A percentile compares a stretch with the other conserved stretches of the same genome.
phyloP scores from a whole-genome alignment of 2,329 filamentous ascomycete species.

The Ophiostoma sp. region DNA sequence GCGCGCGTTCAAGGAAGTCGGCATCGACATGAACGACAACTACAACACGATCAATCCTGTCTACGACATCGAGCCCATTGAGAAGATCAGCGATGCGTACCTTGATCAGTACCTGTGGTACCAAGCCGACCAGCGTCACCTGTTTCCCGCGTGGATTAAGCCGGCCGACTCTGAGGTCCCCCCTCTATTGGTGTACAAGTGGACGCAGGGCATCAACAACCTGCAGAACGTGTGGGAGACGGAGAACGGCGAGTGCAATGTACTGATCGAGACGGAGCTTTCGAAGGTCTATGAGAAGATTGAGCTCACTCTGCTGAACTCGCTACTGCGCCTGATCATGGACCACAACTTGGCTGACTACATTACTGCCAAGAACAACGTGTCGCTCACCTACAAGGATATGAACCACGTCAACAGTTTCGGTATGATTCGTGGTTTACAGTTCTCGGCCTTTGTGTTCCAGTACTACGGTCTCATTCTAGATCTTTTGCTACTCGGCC shows the following conservation, averaged over 20 bases:
- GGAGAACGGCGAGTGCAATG: constrained; percentile 90
- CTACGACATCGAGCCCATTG: constrained; percentile 97
- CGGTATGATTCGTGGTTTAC: constrained; percentile 93
- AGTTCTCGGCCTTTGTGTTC: constrained; percentile 98
- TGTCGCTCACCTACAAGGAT: constrained; percentile 97
- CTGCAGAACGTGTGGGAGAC: constrained; percentile 92
- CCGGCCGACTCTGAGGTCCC: constrained; percentile 97
- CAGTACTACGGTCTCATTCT: constrained; percentile 97
- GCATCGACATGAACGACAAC: constrained; percentile 99
- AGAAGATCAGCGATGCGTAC: constrained; percentile 99
- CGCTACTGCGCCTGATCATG: constrained; percentile 91
- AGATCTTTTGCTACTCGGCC: constrained; percentile 82
- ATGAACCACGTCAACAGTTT: constrained; percentile 99
- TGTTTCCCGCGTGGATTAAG: constrained; percentile 99
- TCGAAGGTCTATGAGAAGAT: constrained; percentile 99
- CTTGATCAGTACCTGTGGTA: constrained; percentile 99
- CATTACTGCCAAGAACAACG: constrained; percentile 99
- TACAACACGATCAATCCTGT: constrained; percentile 99
- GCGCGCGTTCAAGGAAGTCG: constrained; percentile 97
- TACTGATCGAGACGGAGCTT: constrained; percentile 95
- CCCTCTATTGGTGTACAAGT: constrained; percentile 91
- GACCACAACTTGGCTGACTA: constrained; percentile 99
- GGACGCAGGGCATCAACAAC: constrained; percentile 99
- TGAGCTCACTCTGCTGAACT: constrained; percentile 90
- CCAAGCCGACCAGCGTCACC: constrained; percentile 91